Conservation (phyloP, 2,329 filamentous ascomycete genomes). For the Fusarium sp. region DNA sequence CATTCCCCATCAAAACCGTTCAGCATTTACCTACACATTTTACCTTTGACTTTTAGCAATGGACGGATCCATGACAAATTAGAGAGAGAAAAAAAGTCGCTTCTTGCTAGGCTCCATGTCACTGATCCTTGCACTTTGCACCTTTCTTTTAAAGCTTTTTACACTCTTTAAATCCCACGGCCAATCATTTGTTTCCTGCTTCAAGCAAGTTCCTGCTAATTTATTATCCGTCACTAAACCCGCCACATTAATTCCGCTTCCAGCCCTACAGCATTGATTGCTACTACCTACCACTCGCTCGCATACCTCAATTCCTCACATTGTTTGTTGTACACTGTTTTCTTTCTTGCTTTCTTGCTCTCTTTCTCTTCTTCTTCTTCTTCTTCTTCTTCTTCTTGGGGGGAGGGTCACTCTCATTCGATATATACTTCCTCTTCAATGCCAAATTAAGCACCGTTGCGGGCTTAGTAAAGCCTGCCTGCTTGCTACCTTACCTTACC, state of each 20-base stretch:
- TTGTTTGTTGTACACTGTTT: background rate
- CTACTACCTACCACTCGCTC: background rate
- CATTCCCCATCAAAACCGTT: slow-evolving; percentile 1
- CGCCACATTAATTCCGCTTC: slow-evolving; percentile 4
- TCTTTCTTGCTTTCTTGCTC: background rate
- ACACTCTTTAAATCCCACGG: background rate
- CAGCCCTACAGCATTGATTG: slow-evolving; percentile 9
- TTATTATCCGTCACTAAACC: slow-evolving; percentile 10
- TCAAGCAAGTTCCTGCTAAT: slow-evolving; percentile 14
- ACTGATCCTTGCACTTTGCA: slow-evolving; percentile 19
- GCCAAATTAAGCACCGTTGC: slow-evolving; percentile 36
- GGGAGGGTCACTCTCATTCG: background rate
- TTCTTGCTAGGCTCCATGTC: background rate
- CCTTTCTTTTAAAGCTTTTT: slow-evolving; percentile 1
- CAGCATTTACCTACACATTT: background rate
- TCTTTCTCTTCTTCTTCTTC: background rate
- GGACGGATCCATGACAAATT: background rate
- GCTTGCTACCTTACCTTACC: background rate
- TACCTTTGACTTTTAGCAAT: background rate
- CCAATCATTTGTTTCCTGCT: slow-evolving; percentile 15
- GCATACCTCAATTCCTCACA: background rate
- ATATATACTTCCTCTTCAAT: background rate
- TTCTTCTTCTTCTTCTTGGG: background rate
- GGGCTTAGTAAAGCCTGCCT: background rate
- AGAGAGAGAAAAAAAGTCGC: background rate